These are phyloP conservation scores for Suillus occidentalis DNA, from an alignment of 768 basidiomycete species.

Conservation along the genomic window DNA sequence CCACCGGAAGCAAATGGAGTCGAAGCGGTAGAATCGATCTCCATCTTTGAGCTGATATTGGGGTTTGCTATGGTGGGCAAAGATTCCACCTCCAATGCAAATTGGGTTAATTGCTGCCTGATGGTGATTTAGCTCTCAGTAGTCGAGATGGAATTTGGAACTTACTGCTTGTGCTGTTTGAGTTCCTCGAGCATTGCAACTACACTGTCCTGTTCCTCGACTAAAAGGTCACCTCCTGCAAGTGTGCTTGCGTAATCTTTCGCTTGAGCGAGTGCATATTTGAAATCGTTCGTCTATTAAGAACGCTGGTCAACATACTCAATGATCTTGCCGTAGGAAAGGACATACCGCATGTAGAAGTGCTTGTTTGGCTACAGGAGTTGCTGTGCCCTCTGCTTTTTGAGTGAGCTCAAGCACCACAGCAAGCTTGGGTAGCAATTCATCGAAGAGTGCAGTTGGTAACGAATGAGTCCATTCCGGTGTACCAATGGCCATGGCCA, in stretches of 20 bases:
- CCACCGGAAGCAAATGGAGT: conserved; percentile 48
- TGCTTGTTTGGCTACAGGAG: conserved; percentile 61
- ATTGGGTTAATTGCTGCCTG: conserved; percentile 57
- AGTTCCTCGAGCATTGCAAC: conserved; percentile 66
- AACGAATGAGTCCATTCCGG: conserved; percentile 17
- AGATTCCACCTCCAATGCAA: conserved; percentile 43
- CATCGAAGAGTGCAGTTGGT: conserved; percentile 52
- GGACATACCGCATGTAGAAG: conserved; percentile 61
- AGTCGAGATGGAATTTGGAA: background rate
- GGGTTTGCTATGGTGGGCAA: conserved; percentile 31
- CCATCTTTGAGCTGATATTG: conserved; percentile 46
- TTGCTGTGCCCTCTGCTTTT: conserved; percentile 51
- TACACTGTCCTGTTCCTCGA: conserved; percentile 70
- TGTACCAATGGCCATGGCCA: conserved; percentile 4
- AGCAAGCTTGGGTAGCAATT: conserved; percentile 59
- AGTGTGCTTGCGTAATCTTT: conserved; percentile 57
- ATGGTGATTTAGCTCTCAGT: background rate
- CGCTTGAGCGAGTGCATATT: conserved; percentile 54
- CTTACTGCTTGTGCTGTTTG: conserved; percentile 62
- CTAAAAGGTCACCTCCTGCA: conserved; percentile 71
- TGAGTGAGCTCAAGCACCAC: conserved; percentile 61
- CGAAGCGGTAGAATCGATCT: conserved; percentile 74
- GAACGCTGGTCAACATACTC: background rate
- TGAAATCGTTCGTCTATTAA: conserved; percentile 72
- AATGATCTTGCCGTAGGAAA: background rate